Conservation (phyloP, 768 basidiomycete genomes). For the Kwoniella sp. region DNA sequence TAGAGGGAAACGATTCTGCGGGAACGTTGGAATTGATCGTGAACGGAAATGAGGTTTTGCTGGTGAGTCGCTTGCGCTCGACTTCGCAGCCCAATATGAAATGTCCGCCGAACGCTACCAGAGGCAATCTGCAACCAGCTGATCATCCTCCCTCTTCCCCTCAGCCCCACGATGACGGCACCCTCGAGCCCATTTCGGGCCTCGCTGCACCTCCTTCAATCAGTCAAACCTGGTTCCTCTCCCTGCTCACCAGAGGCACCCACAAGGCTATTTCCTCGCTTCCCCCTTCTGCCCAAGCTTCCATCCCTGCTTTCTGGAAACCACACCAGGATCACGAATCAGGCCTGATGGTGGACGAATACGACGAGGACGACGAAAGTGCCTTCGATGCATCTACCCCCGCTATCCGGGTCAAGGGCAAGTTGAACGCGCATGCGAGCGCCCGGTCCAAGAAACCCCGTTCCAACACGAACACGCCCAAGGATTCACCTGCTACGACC, state of each 20-base stretch:
- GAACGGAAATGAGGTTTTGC: slow-evolving; percentile 48
- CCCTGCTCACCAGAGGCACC: slow-evolving; percentile 17
- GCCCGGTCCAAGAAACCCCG: slow-evolving; percentile 5
- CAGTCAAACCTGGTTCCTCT: slow-evolving; percentile 42
- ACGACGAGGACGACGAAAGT: slow-evolving; percentile 5
- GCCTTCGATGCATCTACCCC: slow-evolving; percentile 29
- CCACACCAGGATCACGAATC: background rate
- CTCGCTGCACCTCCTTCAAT: slow-evolving; percentile 34
- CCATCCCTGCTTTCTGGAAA: slow-evolving; percentile 32
- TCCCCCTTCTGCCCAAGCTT: slow-evolving; percentile 29
- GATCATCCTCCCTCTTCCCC: background rate
- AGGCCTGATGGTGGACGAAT: slow-evolving; percentile 6
- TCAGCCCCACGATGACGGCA: slow-evolving; percentile 45
- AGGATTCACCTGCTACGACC: slow-evolving; percentile 31
- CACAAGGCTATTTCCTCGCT: slow-evolving; percentile 20
- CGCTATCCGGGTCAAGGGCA: slow-evolving; percentile 1
- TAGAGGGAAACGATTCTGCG: slow-evolving; percentile 42
- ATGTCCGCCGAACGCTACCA: no score
- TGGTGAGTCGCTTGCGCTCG: no score
- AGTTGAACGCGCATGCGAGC: slow-evolving; percentile 1
- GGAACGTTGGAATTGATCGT: slow-evolving; percentile 51
- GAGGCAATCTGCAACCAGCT: slow-evolving; percentile 1
- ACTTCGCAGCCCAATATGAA: no score
- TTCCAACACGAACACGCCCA: slow-evolving; percentile 11
- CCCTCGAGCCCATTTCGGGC: slow-evolving; percentile 31